Percentiles rank a stretch among this genome's conserved stretches.
These are phyloP conservation scores for Phytopythium mirpurense DNA, from an alignment of 352 stramenopile species.

Conservation along the genomic window DNA sequence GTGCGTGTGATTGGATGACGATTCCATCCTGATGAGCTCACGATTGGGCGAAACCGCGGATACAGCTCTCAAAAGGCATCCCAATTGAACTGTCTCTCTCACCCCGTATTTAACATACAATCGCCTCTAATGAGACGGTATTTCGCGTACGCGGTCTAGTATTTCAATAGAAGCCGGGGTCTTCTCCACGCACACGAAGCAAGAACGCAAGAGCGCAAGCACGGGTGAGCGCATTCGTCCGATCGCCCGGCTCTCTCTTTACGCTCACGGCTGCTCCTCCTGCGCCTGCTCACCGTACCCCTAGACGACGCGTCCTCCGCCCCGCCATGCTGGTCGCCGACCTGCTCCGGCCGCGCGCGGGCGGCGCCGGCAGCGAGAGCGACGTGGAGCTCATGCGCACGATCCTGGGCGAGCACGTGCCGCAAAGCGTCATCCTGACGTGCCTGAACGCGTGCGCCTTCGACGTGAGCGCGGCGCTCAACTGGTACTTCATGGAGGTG, in stretches of 20 bases:
- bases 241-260: neutral
- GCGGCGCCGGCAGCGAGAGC: conserved; percentile 30
- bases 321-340: conserved; percentile 6
- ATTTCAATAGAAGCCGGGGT: no score
- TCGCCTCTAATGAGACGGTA: no score
- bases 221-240: neutral
- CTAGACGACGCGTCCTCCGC: no score
- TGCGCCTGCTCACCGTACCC: neutral
- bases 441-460: conserved; percentile 81
- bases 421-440: conserved; percentile 78
- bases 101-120: no score
- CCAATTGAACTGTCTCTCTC: neutral
- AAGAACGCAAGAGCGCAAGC: no score
- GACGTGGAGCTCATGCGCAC: conserved; percentile 87
- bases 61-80: neutral
- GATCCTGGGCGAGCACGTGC: conserved; percentile 83
- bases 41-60: neutral
- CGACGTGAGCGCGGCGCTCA: conserved; percentile 80
- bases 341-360: conserved; percentile 2
- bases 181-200: no score
- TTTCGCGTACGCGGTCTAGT: no score
- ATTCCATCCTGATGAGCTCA: neutral
- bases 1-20: neutral
- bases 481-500: conserved; percentile 87
- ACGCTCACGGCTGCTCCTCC: neutral